Conservation (phyloP, 1,284 basidiomycete species). For the Vanrija pseudolonga region DNA sequence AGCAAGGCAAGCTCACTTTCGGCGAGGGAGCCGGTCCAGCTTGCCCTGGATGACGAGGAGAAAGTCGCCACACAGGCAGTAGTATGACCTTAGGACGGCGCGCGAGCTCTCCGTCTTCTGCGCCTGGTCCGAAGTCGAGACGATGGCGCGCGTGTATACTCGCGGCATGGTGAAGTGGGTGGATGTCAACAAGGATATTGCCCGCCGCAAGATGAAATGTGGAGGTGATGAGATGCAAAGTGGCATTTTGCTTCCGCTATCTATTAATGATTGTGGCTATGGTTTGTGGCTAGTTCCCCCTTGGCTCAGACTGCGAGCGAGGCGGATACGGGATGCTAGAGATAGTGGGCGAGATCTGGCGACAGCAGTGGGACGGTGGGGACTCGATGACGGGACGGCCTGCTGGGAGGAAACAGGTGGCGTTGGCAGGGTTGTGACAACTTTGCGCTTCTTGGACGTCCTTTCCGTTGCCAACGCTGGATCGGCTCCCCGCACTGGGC, state of each 20-base stretch:
- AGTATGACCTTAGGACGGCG: conserved; percentile 48
- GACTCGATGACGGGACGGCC: no score
- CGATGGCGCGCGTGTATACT: conserved; percentile 42
- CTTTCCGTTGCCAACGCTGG: neutral
- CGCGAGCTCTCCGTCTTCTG: conserved; percentile 34
- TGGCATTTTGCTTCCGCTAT: neutral
- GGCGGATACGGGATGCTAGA: neutral
- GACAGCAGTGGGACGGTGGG: no score
- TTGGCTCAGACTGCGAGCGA: neutral
- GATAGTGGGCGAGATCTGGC: neutral
- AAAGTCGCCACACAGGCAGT: conserved; percentile 51
- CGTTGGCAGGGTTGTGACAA: neutral
- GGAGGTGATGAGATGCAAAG: neutral
- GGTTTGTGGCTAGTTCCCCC: no score
- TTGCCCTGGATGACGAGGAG: conserved; percentile 47
- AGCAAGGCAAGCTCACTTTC: conserved; percentile 30
- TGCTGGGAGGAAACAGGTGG: neutral
- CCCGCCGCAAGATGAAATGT: neutral
- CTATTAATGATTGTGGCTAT: neutral
- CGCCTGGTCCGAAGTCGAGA: conserved; percentile 47
- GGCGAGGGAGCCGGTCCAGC: conserved; percentile 41
- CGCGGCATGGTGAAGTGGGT: conserved; percentile 41
- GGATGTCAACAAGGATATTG: neutral
- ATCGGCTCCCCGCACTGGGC: no score
- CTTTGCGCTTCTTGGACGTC: neutral